Evolutionary conservation across 2,329 filamentous ascomycete genomes (phyloP).

Genomic region (Blastomyces parvus): DNA sequence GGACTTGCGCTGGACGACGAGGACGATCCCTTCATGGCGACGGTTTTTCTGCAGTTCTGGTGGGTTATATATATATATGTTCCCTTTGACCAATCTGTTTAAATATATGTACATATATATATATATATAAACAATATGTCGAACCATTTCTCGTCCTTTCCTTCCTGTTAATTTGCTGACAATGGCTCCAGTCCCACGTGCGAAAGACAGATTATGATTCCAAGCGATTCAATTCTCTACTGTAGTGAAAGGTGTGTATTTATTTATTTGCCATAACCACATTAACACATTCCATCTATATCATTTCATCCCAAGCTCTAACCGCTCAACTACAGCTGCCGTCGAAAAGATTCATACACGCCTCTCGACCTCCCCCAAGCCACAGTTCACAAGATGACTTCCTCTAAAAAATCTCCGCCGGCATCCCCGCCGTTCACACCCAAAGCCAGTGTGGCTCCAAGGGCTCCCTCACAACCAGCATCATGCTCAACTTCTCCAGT

Average conservation of each 20-base stretch:
- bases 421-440: constrained; percentile 23
- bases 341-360: not conserved
- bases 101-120: too few species aligned
- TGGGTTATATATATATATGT: constrained; percentile 23
- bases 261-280: too few species aligned
- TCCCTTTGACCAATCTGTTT: constrained; percentile 9
- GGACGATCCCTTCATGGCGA: constrained; percentile 27
- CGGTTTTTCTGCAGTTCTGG: constrained; percentile 40
- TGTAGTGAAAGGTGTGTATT: constrained; percentile 59
- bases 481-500: constrained; percentile 18
- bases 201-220: constrained; percentile 55
- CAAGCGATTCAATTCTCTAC: constrained; percentile 51
- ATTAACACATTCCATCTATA: not conserved
- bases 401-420: constrained; percentile 25
- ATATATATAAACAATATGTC: not conserved
- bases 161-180: not conserved
- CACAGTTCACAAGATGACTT: constrained; percentile 22
- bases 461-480: constrained; percentile 9
- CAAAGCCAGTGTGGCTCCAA: constrained; percentile 26
- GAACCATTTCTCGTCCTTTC: not conserved
- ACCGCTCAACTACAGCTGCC: not conserved
- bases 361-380: constrained; percentile 23
- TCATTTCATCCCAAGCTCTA: not conserved
- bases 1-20: constrained; percentile 17
- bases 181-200: constrained; percentile 46